These are phyloP conservation scores for Fusarium torulosum DNA, from an alignment of 2,329 filamentous ascomycete genomes.

Conservation along the genomic window DNA sequence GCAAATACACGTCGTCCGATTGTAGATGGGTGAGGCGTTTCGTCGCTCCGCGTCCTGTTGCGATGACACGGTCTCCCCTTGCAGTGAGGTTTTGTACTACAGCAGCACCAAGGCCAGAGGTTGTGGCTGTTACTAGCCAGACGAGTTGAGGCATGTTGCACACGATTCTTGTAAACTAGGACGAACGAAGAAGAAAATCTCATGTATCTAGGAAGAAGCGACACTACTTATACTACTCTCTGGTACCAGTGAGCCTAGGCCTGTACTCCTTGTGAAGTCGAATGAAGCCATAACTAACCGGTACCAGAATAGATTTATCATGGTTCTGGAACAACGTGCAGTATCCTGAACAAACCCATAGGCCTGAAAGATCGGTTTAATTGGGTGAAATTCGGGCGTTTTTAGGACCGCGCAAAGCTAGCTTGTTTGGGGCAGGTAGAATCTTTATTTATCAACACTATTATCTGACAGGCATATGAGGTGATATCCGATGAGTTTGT, in stretches of 20 bases:
- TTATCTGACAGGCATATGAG: constrained; percentile 10
- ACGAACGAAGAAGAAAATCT: accelerated
- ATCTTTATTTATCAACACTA: neutral
- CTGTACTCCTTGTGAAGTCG: neutral
- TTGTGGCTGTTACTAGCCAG: constrained; percentile 19
- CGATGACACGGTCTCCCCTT: constrained; percentile 15
- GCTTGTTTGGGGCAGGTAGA: neutral
- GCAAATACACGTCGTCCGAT: constrained; percentile 5
- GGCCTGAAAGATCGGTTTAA: neutral
- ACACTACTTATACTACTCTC: constrained; percentile 3
- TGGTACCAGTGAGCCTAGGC: neutral
- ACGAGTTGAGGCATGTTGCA: neutral
- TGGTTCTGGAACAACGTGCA: neutral
- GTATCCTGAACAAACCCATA: neutral
- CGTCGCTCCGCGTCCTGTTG: constrained; percentile 6
- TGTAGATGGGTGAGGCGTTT: constrained; percentile 7
- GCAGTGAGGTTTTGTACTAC: constrained; percentile 3
- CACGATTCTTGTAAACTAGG: accelerated
- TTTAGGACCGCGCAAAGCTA: constrained; percentile 15
- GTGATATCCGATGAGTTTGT: neutral
- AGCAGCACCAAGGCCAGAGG: constrained; percentile 20
- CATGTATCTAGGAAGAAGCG: neutral
- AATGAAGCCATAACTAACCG: neutral
- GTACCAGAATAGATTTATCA: neutral
- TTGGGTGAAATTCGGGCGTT: neutral